phyloP scores from a whole-genome alignment of 306 rosid genomes.

The Arachis hypogaea region DNA sequence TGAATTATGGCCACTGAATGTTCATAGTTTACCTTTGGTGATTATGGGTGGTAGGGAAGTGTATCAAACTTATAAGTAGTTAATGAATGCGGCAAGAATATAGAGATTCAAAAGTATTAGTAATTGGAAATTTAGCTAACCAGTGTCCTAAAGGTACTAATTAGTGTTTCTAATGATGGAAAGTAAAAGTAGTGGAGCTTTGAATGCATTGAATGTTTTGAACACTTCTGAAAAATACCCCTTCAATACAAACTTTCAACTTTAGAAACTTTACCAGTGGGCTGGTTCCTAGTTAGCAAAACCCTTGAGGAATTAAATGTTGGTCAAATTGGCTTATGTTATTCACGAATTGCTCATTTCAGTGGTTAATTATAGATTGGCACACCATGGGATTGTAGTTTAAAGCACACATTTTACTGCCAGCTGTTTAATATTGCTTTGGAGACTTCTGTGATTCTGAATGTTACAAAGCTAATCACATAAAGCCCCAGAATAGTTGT shows the following conservation, averaged over 20 bases:
- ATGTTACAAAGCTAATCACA: conserved; percentile 9
- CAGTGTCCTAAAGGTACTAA: too few relatives aligned
- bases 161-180: too few relatives aligned
- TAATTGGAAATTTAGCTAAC: neutral
- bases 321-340: conserved; percentile 10
- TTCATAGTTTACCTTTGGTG: conserved; percentile 4
- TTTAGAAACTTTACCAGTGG: too few relatives aligned
- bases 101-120: conserved; percentile 9
- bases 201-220: too few relatives aligned
- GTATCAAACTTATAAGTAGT: neutral
- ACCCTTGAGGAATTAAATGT: neutral
- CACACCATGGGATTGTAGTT: neutral
- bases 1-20: conserved; percentile 18
- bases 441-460: neutral
- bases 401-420: neutral
- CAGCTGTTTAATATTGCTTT: neutral
- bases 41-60: conserved; percentile 8
- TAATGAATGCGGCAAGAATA: conserved; percentile 12
- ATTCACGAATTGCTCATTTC: conserved; percentile 13
- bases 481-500: conserved; percentile 5
- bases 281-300: too few relatives aligned
- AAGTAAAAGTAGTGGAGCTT: too few relatives aligned
- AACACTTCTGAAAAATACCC: too few relatives aligned
- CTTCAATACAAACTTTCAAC: too few relatives aligned
- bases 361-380: neutral